Base-by-base conservation (phyloP, 2,329 filamentous ascomycete genomes). In the Neofusicoccum cordaticola region DNA sequence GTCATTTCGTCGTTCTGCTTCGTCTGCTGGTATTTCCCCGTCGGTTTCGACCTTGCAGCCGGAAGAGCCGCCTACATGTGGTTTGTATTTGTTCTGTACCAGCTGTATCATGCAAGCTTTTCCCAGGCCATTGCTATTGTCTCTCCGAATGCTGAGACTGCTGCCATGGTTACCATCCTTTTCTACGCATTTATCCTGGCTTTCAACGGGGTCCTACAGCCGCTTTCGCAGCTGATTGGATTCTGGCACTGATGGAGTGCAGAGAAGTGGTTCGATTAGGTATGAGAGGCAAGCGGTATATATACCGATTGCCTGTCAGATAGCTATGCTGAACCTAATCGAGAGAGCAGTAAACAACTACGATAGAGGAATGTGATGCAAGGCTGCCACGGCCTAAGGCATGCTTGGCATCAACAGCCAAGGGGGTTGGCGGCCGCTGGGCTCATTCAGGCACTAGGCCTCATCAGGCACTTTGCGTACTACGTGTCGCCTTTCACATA, bases 241-340 rank as follows among this genome's bases (percentile, higher is more conserved):
- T 92, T 92, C 79, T 93, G 90, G 90, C 86, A 86, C 66, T 92
- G n/a, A n/a, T n/a, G n/a, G n/a, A n/a, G n/a, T n/a, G n/a, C n/a
- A n/a, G n/a, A n/a, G n/a, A n/a, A n/a, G n/a, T n/a, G n/a, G n/a
- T n/a, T n/a, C n/a, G n/a, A n/a, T n/a, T n/a, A n/a, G n/a, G n/a
- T n/a, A n/a, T n/a, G n/a, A n/a, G n/a, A n/a, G n/a, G n/a, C n/a
- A n/a, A n/a, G n/a, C n/a, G n/a, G n/a, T n/a, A n/a, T n/a, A n/a
- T n/a, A n/a, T n/a, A n/a, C n/a, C n/a, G n/a, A n/a, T n/a, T n/a
- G n/a, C n/a, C n/a, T n/a, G n/a, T n/a, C n/a, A n/a, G n/a, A n/a
- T n/a, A n/a, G n/a, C n/a, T n/a, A n/a, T n/a, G n/a, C n/a, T n/a
- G n/a, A n/a, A n/a, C n/a, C n/a, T n/a, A n/a, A n/a, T n/a, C n/a